Evolutionary conservation across 768 basidiomycete species (phyloP), one percentile per base, ranked within the genome.

Genomic region (Boletus pseudo-olivaceus): DNA sequence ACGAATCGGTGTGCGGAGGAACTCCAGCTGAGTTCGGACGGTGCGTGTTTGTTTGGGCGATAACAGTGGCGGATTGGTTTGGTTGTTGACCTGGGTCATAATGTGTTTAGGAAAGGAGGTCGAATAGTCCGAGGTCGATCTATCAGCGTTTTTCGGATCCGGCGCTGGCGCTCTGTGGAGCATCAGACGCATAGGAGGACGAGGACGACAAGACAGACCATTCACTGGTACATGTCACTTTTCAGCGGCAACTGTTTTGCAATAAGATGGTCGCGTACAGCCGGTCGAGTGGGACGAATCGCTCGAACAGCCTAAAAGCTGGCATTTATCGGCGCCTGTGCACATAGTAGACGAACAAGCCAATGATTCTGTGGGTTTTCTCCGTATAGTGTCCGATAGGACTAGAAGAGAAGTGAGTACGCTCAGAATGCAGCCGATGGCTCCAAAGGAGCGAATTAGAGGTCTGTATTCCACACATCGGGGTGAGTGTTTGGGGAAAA

Each of bases 1-100:
- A 83, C 76, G 0, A 87, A 90, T 75, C 76, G 89, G 48, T 92
- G 91, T 63, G 76, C 64, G 15, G 89, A 91, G 19, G 85, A 83
- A 54, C 83, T 82, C 3, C 83, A 87, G 59, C 71, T 88, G 26
- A 84, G 80, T 62, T 84, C 85, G 2, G 87, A 90, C 67, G 33
- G 23, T 9, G 15, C 14, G 11, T 2, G 15, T 42, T 7, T 42
- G 15, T 9, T 44, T n/a, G 26, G 8, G 26, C 12, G 29, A n/a
- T 17, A 17, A 9, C 26, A 3, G 11, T 14, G 20, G 40, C n/a
- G 23, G 11, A 23, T 15, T 27, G 15, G 17, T 29, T 12, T 3
- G 27, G 10, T 4, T 30, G 12, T 45, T 5, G 30, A 19, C 5
- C n/a, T 6, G 29, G 7, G 15, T 8, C n/a, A n/a, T n/a, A 7